These are phyloP conservation scores for Populus hybrid DNA, from an alignment of 441 rosid genomes.

Conservation along the genomic window DNA sequence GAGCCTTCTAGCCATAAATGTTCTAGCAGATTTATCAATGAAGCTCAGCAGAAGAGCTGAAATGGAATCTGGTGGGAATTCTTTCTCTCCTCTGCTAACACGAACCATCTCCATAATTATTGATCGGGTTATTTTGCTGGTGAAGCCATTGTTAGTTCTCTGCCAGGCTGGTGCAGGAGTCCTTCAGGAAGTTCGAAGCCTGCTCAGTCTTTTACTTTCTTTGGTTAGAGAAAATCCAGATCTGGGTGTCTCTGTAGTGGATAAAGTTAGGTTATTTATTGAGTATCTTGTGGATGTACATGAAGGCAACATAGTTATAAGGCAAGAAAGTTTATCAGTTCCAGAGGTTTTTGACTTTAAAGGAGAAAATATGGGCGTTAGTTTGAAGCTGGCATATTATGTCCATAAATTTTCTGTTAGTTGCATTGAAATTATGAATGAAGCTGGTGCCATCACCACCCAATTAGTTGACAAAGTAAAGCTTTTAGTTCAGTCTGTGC, in stretches of 20 bases:
- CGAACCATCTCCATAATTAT: slow-evolving; percentile 39
- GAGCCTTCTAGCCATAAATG: slow-evolving; percentile 39
- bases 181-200: slow-evolving; percentile 40
- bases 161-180: slow-evolving; percentile 28
- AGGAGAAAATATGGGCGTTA: slow-evolving; percentile 23
- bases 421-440: slow-evolving; percentile 53
- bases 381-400: slow-evolving; percentile 37
- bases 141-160: slow-evolving; percentile 32
- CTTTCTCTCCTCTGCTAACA: slow-evolving; percentile 38
- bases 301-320: slow-evolving; percentile 21
- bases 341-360: slow-evolving; percentile 23
- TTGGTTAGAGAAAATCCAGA: slow-evolving; percentile 46
- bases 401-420: slow-evolving; percentile 43
- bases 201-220: slow-evolving; percentile 46
- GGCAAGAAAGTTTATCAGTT: slow-evolving; percentile 30
- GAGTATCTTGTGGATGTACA: slow-evolving; percentile 32
- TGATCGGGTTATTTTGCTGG: slow-evolving; percentile 34
- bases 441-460: slow-evolving; percentile 32
- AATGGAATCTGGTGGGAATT: slow-evolving; percentile 25
- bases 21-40: slow-evolving; percentile 46
- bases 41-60: slow-evolving; percentile 32
- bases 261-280: slow-evolving; percentile 43
- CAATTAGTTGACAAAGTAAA: slow-evolving; percentile 47
- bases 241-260: slow-evolving; percentile 46
- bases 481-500: slow-evolving; percentile 45